Evolutionary conservation across 805 yeast species (phyloP).

Genomic region (Scheffersomyces coipomensis): DNA sequence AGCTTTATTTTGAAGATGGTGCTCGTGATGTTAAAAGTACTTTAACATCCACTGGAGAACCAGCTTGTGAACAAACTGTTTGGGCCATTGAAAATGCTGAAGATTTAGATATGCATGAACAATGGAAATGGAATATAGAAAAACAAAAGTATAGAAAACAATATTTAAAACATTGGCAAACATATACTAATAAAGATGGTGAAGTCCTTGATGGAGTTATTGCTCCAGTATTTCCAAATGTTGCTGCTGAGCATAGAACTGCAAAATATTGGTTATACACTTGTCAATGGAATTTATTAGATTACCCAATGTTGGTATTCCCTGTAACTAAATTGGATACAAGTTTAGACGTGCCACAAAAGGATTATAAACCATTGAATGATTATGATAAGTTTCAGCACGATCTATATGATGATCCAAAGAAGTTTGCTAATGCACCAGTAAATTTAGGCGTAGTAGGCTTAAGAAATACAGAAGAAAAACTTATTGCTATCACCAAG

Average conservation of each 20-base stretch:
- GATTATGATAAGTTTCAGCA: conserved; percentile 11
- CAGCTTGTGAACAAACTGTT: conserved; percentile 10
- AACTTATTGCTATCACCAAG: conserved; percentile 13
- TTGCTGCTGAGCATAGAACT: conserved; percentile 14
- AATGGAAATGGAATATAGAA: conserved; percentile 14
- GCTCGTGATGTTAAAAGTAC: conserved; percentile 13
- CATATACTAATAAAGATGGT: conserved; percentile 4
- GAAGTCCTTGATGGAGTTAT: conserved; percentile 12
- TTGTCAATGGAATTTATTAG: conserved; percentile 17
- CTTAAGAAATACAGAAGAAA: conserved; percentile 16
- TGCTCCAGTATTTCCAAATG: conserved; percentile 16
- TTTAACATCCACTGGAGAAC: conserved; percentile 9
- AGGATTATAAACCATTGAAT: conserved; percentile 12
- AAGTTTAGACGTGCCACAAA: conserved; percentile 10
- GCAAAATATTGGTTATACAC: conserved; percentile 21
- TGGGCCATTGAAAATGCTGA: conserved; percentile 12
- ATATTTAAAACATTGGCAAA: conserved; percentile 13
- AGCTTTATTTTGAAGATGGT: conserved; percentile 15
- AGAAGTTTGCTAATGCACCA: conserved; percentile 13
- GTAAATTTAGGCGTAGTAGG: conserved; percentile 16
- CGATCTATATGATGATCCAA: conserved; percentile 13
- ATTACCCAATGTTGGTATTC: conserved; percentile 15
- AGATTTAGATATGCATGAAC: conserved; percentile 10
- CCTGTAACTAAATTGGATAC: conserved; percentile 15
- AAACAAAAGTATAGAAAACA: conserved; percentile 15